Evolutionary conservation across 78 protist species (phyloP).

Genomic region (Dictyostelium capitatum): DNA sequence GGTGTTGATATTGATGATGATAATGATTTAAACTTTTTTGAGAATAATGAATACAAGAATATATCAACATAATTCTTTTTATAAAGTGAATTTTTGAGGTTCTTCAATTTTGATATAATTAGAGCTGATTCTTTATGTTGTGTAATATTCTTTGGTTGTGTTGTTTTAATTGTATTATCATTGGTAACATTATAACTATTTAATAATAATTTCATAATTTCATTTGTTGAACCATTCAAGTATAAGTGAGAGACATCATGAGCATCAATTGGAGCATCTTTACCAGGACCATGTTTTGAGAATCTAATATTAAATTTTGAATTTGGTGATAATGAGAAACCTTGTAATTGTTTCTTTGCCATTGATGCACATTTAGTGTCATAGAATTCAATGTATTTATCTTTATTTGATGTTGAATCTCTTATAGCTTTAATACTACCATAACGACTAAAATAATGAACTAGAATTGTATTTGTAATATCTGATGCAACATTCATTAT

Average conservation of each 20-base stretch:
- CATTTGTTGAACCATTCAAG: too few species aligned
- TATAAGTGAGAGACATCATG: too few species aligned
- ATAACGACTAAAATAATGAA: slow-evolving; percentile 54
- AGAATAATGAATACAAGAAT: not conserved
- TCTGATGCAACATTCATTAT: slow-evolving; percentile 82
- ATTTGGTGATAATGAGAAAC: too few species aligned
- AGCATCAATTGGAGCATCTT: too few species aligned
- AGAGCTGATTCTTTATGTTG: too few species aligned
- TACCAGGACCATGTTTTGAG: too few species aligned
- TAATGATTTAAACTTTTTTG: not conserved
- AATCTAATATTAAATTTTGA: too few species aligned
- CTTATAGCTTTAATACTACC: slow-evolving; percentile 91
- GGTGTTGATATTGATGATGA: slow-evolving; percentile 15
- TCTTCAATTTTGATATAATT: not conserved
- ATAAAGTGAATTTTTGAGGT: slow-evolving; percentile 37
- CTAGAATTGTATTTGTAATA: slow-evolving; percentile 47
- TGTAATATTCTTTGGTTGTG: too few species aligned
- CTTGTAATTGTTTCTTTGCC: slow-evolving; percentile 55
- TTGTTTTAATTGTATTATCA: too few species aligned
- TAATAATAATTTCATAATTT: too few species aligned
- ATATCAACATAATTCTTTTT: slow-evolving; percentile 15
- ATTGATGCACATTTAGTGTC: slow-evolving; percentile 82
- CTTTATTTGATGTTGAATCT: slow-evolving; percentile 90
- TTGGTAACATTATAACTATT: too few species aligned
- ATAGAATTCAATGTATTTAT: slow-evolving; percentile 90